Conservation (phyloP, 371 early-diverging fungal genomes). For the Nematocida sp. region DNA sequence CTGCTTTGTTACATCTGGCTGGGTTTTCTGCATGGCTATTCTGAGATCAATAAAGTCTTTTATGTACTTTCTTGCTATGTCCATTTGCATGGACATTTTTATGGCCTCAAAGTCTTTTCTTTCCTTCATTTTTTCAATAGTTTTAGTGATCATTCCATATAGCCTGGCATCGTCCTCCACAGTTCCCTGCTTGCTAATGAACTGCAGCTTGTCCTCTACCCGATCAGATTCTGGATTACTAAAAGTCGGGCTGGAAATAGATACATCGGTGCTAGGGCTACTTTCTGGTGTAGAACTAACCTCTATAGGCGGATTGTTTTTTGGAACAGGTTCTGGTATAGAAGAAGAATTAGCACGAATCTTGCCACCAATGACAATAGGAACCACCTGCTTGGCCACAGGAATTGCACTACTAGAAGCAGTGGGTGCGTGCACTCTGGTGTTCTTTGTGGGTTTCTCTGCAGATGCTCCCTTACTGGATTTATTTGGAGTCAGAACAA, state of each 20-base stretch:
- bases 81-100: slow-evolving; percentile 53
- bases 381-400: neutral
- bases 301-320: neutral
- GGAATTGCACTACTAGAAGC: neutral
- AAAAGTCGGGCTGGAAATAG: neutral
- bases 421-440: neutral
- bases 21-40: slow-evolving; percentile 19
- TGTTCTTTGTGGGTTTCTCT: neutral
- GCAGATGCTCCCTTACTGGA: neutral
- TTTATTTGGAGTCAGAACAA: too few species aligned
- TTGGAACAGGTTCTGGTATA: neutral
- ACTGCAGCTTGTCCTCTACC: slow-evolving; percentile 34
- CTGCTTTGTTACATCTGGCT: neutral
- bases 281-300: neutral
- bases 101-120: slow-evolving; percentile 56
- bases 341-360: neutral
- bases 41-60: slow-evolving; percentile 56
- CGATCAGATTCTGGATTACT: slow-evolving; percentile 14
- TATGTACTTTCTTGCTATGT: slow-evolving; percentile 58
- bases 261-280: neutral
- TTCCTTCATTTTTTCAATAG: slow-evolving; percentile 43
- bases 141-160: slow-evolving; percentile 36
- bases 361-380: slow-evolving; percentile 12
- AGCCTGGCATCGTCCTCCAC: slow-evolving; percentile 48
- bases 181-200: slow-evolving; percentile 49